Evolutionary conservation across 1,284 basidiomycete species (phyloP), one percentile per base, ranked within the genome.

Genomic region (Tylopilus sp.): DNA sequence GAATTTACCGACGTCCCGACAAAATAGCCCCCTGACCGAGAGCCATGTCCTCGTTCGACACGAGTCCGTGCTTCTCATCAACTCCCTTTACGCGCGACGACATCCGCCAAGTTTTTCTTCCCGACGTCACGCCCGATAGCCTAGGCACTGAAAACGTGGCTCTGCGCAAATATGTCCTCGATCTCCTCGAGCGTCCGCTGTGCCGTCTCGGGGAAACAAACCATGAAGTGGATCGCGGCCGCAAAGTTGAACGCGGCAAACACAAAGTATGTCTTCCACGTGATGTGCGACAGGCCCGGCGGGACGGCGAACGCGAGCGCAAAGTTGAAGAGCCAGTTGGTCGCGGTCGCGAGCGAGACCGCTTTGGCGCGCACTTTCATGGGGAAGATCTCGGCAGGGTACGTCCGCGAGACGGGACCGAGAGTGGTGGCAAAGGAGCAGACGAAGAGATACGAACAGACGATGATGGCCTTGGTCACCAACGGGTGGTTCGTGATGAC

Each of bases 201-300:
- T 20, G 82, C 82, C 12, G 85, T 88, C 70, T 88, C 83, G 21
- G 83, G 85, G 74, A 80, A 86, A 73, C 81, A 83, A 73, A 87
- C 87, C 61, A 81, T 70, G 50, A 88, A 71, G 57, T 88, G 84
- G 47, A 87, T 70, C 61, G 77, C 82, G 4, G 80, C 83, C 0
- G 79, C 78, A 51, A 85, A 82, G 73, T 87, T 87, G 78, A 88
- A 88, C 8, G 83, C 72, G 7, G 81, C 84, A 62, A 88, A 88
- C 66, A 88, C 82, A 68, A 87, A 87, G 70, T 88, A 83, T 3
- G 80, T 82, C 63, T 74, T 78, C 74, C 77, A 78, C 15, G 76
- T 77, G 46, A 82, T 81, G 48, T 52, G 67, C 26, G 71, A 60
- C 30, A 82, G 71, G 24, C 72, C 78, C 0, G 81, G 80, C 4